A percentile compares a stretch with the other conserved stretches of the same genome.
Conservation (phyloP, 2,329 filamentous ascomycete species). For the Didymella sp. region DNA sequence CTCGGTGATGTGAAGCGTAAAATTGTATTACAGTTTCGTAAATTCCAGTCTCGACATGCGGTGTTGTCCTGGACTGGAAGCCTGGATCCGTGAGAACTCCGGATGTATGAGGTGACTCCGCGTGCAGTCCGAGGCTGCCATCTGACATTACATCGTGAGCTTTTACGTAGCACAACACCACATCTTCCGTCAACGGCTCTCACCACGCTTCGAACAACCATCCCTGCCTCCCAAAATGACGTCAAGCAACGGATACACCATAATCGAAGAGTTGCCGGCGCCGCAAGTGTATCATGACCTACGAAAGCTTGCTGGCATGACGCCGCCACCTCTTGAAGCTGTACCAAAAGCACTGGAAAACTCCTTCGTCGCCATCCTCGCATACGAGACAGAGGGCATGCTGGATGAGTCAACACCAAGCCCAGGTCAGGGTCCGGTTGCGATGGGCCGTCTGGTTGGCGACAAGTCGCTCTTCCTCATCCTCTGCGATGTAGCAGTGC, state of each 20-base stretch:
- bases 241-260: constrained; percentile 30
- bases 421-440: constrained; percentile 44
- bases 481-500: constrained; percentile 60
- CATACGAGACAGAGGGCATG: constrained; percentile 36
- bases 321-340: constrained; percentile 38
- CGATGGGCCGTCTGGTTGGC: constrained; percentile 60
- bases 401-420: constrained; percentile 28
- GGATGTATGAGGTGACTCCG: constrained; percentile 7
- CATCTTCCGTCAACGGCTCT: neutral
- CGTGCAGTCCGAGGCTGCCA: constrained; percentile 16
- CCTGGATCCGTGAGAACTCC: constrained; percentile 8
- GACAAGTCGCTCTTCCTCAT: constrained; percentile 62
- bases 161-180: constrained; percentile 9
- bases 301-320: constrained; percentile 38
- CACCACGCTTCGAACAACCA: neutral
- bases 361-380: constrained; percentile 36
- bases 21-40: neutral
- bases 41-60: neutral
- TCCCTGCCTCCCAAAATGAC: constrained; percentile 13
- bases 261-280: constrained; percentile 37
- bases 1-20: neutral
- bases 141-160: constrained; percentile 27
- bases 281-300: constrained; percentile 43
- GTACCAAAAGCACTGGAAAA: constrained; percentile 38
- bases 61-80: neutral